Percentiles rank a stretch among this genome's conserved stretches.
phyloP scores from a whole-genome alignment of 257 asterid species.

The Cinchona pubescens region DNA sequence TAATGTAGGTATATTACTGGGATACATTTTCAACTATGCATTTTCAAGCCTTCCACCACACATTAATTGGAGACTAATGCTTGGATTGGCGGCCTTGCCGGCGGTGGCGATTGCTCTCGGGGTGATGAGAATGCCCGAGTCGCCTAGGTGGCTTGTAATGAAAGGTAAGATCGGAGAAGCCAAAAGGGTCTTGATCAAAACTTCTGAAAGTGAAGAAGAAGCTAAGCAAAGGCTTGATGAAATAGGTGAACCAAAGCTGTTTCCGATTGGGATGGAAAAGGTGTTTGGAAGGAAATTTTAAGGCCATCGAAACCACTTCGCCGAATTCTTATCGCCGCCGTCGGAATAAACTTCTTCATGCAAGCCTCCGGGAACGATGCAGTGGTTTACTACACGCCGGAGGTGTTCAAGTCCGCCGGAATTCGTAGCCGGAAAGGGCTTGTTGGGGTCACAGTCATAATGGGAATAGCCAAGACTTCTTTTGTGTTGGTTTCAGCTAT shows the following conservation, averaged over 20 bases:
- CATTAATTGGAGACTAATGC: constrained; percentile 77
- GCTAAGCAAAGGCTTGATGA: constrained; percentile 54
- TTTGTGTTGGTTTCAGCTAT: constrained; percentile 69
- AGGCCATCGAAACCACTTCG: constrained; percentile 49
- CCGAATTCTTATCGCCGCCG: constrained; percentile 56
- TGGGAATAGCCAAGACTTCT: constrained; percentile 61
- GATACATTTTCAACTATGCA: constrained; percentile 53
- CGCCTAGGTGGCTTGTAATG: constrained; percentile 84
- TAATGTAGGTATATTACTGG: constrained; percentile 65
- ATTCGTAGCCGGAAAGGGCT: constrained; percentile 43
- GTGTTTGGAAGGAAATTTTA: constrained; percentile 66
- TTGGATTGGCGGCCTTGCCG: constrained; percentile 73
- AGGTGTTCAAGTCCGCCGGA: constrained; percentile 73
- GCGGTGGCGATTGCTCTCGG: constrained; percentile 52
- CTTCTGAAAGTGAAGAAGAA: constrained; percentile 56
- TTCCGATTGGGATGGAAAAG: constrained; percentile 43
- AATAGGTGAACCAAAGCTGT: constrained; percentile 45
- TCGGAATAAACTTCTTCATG: constrained; percentile 90
- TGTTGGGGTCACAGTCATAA: constrained; percentile 63
- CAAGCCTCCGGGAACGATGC: constrained; percentile 92
- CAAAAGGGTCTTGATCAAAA: constrained; percentile 39
- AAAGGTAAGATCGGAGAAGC: constrained; percentile 59
- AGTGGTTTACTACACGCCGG: constrained; percentile 80
- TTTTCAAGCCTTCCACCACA: constrained; percentile 44
- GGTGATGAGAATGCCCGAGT: constrained; percentile 74